Base-by-base conservation (phyloP, 148 eudicot genomes). In the Silene conica region DNA sequence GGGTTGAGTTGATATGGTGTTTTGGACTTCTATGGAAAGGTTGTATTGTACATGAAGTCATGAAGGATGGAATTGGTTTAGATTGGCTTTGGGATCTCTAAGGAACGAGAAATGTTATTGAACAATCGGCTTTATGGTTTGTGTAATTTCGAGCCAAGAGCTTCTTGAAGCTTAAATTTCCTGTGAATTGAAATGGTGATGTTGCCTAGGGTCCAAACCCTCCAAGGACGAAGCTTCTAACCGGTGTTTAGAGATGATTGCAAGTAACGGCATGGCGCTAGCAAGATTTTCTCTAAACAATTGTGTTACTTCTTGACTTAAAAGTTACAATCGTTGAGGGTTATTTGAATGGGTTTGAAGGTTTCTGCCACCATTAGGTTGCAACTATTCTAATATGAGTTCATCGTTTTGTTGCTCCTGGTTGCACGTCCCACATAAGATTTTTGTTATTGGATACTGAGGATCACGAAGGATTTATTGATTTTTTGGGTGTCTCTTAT, bases 1-100 rank as follows among this genome's bases (percentile, higher is more conserved):
- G 14, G 52, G 23, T 18, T 38, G 11, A 66, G 48, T 63, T 28
- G 46, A 28, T 16, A 76, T 76, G 19, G 82, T 79, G 1, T 79
- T 76, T 26, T 34, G 43, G 19, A 64, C 68, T 31, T 64, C 1
- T 1, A 34, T 64, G 68, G 46, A 64, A 64, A 31, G 31, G 19
- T 64, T 67, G 8, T 31, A 0, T 41, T 41, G 14, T 41, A 9
- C 5, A 9, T 18, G 25, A 26, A 26, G 28, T 26, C 28, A 26
- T 26, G 18, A 43, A 48, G 3, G 52, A 48, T 48, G 54, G 13
- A 15, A 48, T 48, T 48, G 55, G 20, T 3, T 45, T 43, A 25
- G 55, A 67, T 67, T 67, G 55, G 21, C 8, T 67, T 67, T n/a
- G 54, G 55, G 55, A 43, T 67, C 54, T 38, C 4, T 20, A 28